Base-by-base conservation (phyloP, 2,329 filamentous ascomycete species). In the Apiospora arundinis region DNA sequence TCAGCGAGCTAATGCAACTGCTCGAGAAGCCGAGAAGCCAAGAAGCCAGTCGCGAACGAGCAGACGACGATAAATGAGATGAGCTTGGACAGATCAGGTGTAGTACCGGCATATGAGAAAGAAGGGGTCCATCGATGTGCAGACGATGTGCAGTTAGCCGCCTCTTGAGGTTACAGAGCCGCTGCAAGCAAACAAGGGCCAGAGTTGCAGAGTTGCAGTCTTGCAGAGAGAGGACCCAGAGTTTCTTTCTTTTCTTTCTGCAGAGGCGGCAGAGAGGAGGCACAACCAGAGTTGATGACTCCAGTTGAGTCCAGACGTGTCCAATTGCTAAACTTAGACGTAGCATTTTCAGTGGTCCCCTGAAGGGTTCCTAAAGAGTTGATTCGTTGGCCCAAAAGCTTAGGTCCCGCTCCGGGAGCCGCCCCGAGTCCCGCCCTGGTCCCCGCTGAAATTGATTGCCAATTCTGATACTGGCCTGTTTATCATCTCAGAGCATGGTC, bases 401-500 rank as follows among this genome's bases (percentile, higher is more conserved):
- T 56, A 18, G 49, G 52, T 37, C 56, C 56, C 56, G 56, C 56
- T 23, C 56, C 56, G 28, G 56, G 56, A 40, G 56, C 56, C 56
- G 56, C 56, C 18, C 56, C 56, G 56, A 63, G 56, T 40, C 56
- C 56, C 56, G 56, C 32, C 56, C 56, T 37, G 52, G 18, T 5
- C 14, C 49, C 49, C 49, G 49, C 49, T 8, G 11, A 32, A 56
- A 32, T 25, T 56, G 25, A 56, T 56, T 60, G 28, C 25, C 56
- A n/a, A 63, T 63, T 63, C 56, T 63, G 56, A 63, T 37, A 63
- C 28, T 37, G 56, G 56, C 56, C 56, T 63, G 52, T 60, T 60
- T 37, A 21, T 60, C 52, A 21, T 32, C 52, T 60, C 52, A 37
- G 52, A 60, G 52, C 52, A 60, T 60, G 52, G 52, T 60, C 52